phyloP scores from a whole-genome alignment of 2,329 filamentous ascomycete species.

The Colletotrichum shisoi region DNA sequence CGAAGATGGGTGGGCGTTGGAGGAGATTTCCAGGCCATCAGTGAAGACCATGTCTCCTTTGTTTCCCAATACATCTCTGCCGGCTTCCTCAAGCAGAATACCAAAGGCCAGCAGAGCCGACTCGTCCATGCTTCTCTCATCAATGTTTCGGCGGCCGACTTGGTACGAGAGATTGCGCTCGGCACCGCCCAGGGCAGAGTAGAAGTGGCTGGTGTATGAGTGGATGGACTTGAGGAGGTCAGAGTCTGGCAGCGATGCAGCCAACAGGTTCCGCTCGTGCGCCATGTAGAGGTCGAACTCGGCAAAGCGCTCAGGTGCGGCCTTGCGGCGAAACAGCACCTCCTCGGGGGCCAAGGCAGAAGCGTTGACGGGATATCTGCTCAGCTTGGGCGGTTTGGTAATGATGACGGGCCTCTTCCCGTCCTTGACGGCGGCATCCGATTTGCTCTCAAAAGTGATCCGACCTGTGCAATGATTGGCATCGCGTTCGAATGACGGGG shows the following conservation, averaged over 20 bases:
- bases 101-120: slow-evolving; percentile 79
- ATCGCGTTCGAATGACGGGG: background rate
- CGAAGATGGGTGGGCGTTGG: slow-evolving; percentile 22
- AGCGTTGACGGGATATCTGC: slow-evolving; percentile 45
- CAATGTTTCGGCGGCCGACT: slow-evolving; percentile 48
- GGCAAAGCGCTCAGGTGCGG: slow-evolving; percentile 71
- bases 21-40: slow-evolving; percentile 57
- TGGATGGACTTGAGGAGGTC: slow-evolving; percentile 75
- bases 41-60: slow-evolving; percentile 76
- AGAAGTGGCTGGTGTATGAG: slow-evolving; percentile 72
- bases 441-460: slow-evolving; percentile 22
- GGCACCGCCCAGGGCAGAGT: slow-evolving; percentile 54
- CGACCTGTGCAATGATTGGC: slow-evolving; percentile 28
- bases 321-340: slow-evolving; percentile 70
- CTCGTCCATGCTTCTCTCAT: slow-evolving; percentile 75
- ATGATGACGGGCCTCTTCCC: slow-evolving; percentile 9
- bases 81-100: slow-evolving; percentile 76
- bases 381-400: slow-evolving; percentile 35
- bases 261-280: slow-evolving; percentile 63
- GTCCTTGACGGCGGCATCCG: slow-evolving; percentile 15
- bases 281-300: slow-evolving; percentile 77
- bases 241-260: slow-evolving; percentile 67
- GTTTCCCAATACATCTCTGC: slow-evolving; percentile 66
- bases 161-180: slow-evolving; percentile 26
- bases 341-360: slow-evolving; percentile 70